Conservation (phyloP, 805 yeast species). For the Lachancea waltii region DNA sequence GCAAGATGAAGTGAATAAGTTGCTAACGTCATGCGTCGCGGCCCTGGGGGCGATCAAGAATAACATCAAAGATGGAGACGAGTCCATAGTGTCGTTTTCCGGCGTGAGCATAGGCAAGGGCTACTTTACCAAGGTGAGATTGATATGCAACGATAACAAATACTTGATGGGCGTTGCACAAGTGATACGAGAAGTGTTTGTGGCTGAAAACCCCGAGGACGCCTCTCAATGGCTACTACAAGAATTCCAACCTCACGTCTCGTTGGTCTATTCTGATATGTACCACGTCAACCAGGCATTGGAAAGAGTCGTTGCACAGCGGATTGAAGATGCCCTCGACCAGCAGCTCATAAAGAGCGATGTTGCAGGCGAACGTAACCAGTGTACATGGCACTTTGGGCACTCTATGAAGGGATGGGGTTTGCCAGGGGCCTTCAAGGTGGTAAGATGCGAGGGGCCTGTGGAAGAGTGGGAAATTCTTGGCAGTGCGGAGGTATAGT, state of each 20-base stretch:
- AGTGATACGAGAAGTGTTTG: conserved; percentile 52
- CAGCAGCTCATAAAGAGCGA: conserved; percentile 19
- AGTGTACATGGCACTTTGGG: conserved; percentile 21
- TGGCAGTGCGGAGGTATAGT: conserved; percentile 38
- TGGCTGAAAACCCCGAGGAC: conserved; percentile 35
- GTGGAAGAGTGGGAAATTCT: conserved; percentile 60
- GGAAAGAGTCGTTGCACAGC: conserved; percentile 53
- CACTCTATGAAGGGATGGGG: conserved; percentile 43
- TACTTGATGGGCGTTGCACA: conserved; percentile 34
- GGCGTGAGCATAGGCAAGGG: conserved; percentile 24
- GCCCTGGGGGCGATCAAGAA: conserved; percentile 41
- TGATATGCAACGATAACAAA: conserved; percentile 24
- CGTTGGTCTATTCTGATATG: conserved; percentile 58
- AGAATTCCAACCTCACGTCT: conserved; percentile 67
- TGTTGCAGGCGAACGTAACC: conserved; percentile 10
- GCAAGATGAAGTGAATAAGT: conserved; percentile 51
- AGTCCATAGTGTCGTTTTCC: conserved; percentile 21
- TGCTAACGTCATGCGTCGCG: conserved; percentile 47
- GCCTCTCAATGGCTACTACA: conserved; percentile 51
- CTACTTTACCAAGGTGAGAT: conserved; percentile 26
- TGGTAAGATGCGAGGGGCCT: conserved; percentile 68
- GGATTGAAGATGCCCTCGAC: conserved; percentile 61
- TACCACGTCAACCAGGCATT: conserved; percentile 64
- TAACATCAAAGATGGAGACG: conserved; percentile 15
- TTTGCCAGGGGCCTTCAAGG: conserved; percentile 54